Conservation (phyloP, 192 early-diverging fungal genomes). For the Anaeromyces robustus region DNA sequence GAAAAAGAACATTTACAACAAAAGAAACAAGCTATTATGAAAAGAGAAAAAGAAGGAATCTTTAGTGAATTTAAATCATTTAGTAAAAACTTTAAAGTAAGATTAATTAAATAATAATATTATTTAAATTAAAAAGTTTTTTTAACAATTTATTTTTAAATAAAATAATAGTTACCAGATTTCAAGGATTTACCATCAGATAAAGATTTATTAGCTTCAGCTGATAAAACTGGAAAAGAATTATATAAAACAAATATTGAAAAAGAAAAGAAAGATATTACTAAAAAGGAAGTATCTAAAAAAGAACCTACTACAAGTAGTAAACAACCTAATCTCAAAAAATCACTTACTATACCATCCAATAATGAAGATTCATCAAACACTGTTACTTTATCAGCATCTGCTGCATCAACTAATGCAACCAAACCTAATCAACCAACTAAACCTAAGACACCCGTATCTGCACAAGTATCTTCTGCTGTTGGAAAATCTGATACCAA, state of each 20-base stretch:
- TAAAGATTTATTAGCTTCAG: background rate
- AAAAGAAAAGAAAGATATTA: background rate
- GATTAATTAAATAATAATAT: background rate
- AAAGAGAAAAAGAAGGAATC: conserved; percentile 55
- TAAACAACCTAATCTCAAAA: background rate
- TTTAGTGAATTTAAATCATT: conserved; percentile 69
- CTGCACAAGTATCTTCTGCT: background rate
- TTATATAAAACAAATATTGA: background rate
- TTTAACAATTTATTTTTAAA: conserved; percentile 5
- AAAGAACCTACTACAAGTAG: background rate
- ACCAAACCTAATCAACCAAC: background rate
- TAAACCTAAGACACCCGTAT: conserved; percentile 2
- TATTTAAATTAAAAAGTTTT: background rate
- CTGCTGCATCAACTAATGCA: background rate
- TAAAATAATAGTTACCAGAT: background rate
- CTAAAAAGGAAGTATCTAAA: background rate
- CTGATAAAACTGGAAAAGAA: background rate
- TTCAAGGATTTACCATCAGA: conserved; percentile 9
- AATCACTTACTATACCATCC: background rate
- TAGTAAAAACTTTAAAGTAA: conserved; percentile 49
- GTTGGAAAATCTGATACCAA: background rate
- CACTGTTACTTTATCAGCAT: background rate
- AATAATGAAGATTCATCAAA: background rate
- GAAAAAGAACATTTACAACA: conserved; percentile 66
- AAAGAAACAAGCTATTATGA: conserved; percentile 52